Evolutionary conservation across 2,329 filamentous ascomycete species (phyloP).

Genomic region (Penicillium sp.): DNA sequence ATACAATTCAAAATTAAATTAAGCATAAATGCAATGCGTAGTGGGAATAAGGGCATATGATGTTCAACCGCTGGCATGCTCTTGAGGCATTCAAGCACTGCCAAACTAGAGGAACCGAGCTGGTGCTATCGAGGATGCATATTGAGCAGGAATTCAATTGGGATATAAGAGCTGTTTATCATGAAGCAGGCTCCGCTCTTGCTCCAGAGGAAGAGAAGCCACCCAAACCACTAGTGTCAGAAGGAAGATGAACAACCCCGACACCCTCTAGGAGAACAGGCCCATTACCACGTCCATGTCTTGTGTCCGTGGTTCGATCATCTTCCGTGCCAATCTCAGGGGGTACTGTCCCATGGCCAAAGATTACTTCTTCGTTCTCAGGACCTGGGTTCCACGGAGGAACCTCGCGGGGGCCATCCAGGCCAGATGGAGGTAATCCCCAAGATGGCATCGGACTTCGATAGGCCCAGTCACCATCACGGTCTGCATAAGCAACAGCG

Average conservation of each 20-base stretch:
- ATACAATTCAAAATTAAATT: too few species aligned
- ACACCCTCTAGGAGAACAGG: conserved; percentile 33
- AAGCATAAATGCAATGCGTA: too few species aligned
- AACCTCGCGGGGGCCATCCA: conserved; percentile 64
- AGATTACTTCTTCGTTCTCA: conserved; percentile 36
- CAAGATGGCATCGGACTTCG: conserved; percentile 76
- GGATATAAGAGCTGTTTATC: too few species aligned
- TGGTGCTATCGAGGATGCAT: too few species aligned
- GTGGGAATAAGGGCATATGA: too few species aligned
- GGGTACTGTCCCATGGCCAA: conserved; percentile 34
- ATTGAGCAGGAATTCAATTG: too few species aligned
- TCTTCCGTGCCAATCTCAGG: conserved; percentile 23
- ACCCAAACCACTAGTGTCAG: conserved; percentile 14
- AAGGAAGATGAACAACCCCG: conserved; percentile 27
- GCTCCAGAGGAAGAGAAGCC: not conserved
- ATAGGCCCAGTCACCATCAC: conserved; percentile 78
- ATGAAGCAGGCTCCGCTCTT: too few species aligned
- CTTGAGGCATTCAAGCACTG: too few species aligned
- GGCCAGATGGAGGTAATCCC: conserved; percentile 73
- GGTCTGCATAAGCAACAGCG: conserved; percentile 81
- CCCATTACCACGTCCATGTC: conserved; percentile 14
- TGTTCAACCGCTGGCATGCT: too few species aligned
- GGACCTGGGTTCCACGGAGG: conserved; percentile 41
- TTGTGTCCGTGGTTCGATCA: conserved; percentile 5
- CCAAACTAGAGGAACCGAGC: too few species aligned